Evolutionary conservation across 169 alveolate species (phyloP).

Genomic region (Theileria equi): DNA sequence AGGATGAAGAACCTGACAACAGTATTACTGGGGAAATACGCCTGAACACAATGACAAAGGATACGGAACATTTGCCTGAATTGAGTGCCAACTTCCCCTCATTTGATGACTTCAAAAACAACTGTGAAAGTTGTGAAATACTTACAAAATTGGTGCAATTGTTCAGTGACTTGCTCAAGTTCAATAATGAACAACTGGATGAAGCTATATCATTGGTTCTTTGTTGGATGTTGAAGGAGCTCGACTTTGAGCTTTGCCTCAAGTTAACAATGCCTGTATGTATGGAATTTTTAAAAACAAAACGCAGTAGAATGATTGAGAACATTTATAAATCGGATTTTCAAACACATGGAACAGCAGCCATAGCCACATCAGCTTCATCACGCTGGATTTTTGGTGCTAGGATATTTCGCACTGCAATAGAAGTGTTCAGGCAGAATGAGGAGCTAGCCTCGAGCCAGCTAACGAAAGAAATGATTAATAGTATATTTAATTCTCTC

Average conservation of each 20-base stretch:
- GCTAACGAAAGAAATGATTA: neutral
- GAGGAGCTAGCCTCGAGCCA: neutral
- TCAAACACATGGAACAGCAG: slow-evolving; percentile 9
- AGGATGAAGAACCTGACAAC: neutral
- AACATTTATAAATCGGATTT: slow-evolving; percentile 14
- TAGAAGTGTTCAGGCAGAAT: neutral
- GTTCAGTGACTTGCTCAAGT: slow-evolving; percentile 32
- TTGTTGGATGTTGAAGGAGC: slow-evolving; percentile 54
- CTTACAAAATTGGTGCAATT: slow-evolving; percentile 24
- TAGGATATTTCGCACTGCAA: slow-evolving; percentile 25
- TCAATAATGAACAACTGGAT: slow-evolving; percentile 29
- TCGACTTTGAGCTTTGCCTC: slow-evolving; percentile 35
- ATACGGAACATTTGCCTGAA: neutral
- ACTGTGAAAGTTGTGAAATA: slow-evolving; percentile 38
- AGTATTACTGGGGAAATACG: neutral
- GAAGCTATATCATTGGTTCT: slow-evolving; percentile 52
- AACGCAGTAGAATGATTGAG: slow-evolving; percentile 50
- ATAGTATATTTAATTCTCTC: slow-evolving; percentile 23
- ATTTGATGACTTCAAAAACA: slow-evolving; percentile 21
- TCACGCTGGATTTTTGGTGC: slow-evolving; percentile 53
- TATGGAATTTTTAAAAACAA: slow-evolving; percentile 34
- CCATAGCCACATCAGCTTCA: slow-evolving; percentile 21
- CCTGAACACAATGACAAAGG: slow-evolving; percentile 7
- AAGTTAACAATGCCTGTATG: slow-evolving; percentile 47
- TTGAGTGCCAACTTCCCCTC: too few species aligned